phyloP scores from a whole-genome alignment of 305 asterid species.

The Solanum chacoense region DNA sequence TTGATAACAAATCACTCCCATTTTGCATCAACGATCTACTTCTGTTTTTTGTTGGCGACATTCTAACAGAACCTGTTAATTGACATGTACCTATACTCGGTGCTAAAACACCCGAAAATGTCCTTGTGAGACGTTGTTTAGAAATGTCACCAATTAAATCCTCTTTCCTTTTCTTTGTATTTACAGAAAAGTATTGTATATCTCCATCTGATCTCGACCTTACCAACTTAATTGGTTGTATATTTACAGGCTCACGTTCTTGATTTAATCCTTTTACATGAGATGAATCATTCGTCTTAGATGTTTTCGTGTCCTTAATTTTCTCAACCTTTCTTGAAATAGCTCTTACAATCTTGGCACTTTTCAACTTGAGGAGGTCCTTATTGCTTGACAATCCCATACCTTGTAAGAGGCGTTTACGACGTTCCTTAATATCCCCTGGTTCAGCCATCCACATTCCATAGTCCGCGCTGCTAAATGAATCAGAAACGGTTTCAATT shows the following conservation, averaged over 20 bases:
- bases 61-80: not conserved
- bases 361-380: conserved; percentile 46
- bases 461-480: conserved; percentile 34
- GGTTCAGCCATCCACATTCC: conserved; percentile 93
- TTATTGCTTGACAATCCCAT: conserved; percentile 82
- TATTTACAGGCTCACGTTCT: conserved; percentile 7
- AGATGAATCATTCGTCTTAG: not conserved
- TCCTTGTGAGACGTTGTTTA: conserved; percentile 71
- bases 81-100: conserved; percentile 11
- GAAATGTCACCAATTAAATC: conserved; percentile 52
- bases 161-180: conserved; percentile 61
- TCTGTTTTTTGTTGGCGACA: conserved; percentile 12
- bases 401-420: conserved; percentile 71
- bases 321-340: conserved; percentile 19
- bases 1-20: conserved; percentile 2
- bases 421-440: conserved; percentile 73
- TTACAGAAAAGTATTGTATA: conserved; percentile 36
- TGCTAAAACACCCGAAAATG: conserved; percentile 35
- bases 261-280: not conserved
- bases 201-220: conserved; percentile 93
- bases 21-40: not conserved
- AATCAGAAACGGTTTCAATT: not conserved
- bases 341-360: conserved; percentile 29
- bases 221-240: conserved; percentile 28
- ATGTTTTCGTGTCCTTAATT: not conserved